phyloP scores from a whole-genome alignment of 225 moss, liverwort and hornwort species.

The Pleurozium schreberi region DNA sequence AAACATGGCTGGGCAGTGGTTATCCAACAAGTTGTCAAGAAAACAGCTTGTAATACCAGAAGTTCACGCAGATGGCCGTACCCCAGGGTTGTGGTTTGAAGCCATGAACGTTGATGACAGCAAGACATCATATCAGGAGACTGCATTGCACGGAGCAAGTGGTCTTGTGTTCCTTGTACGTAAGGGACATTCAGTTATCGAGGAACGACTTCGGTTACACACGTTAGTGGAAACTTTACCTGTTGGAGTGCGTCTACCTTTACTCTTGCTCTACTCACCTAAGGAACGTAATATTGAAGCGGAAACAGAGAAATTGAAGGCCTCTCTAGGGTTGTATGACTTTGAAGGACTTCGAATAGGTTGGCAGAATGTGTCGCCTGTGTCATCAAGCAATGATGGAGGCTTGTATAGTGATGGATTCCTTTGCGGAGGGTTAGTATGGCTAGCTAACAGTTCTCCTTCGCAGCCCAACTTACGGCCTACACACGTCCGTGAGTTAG shows the following conservation, averaged over 20 bases:
- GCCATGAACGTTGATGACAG: slow-evolving; percentile 35
- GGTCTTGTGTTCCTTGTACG: slow-evolving; percentile 65
- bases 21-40: slow-evolving; percentile 26
- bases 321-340: slow-evolving; percentile 42
- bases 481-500: slow-evolving; percentile 57
- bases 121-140: slow-evolving; percentile 1
- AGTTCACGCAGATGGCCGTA: slow-evolving; percentile 34
- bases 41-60: slow-evolving; percentile 34
- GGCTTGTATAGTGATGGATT: slow-evolving; percentile 54
- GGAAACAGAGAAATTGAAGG: slow-evolving; percentile 32
- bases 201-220: slow-evolving; percentile 56
- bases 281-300: slow-evolving; percentile 7
- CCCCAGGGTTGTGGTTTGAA: slow-evolving; percentile 55
- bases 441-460: slow-evolving; percentile 61
- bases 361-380: slow-evolving; percentile 47
- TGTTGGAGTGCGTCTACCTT: slow-evolving; percentile 65
- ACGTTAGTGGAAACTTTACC: slow-evolving; percentile 49
- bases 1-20: slow-evolving; percentile 42
- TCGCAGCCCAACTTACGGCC: slow-evolving; percentile 59
- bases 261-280: slow-evolving; percentile 60
- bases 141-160: slow-evolving; percentile 36
- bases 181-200: slow-evolving; percentile 24
- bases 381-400: slow-evolving; percentile 41
- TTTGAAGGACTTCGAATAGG: slow-evolving; percentile 59
- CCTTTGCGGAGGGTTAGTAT: slow-evolving; percentile 57